Conservation (phyloP, 2,329 filamentous ascomycete genomes). For the Calonectria hongkongensis region DNA sequence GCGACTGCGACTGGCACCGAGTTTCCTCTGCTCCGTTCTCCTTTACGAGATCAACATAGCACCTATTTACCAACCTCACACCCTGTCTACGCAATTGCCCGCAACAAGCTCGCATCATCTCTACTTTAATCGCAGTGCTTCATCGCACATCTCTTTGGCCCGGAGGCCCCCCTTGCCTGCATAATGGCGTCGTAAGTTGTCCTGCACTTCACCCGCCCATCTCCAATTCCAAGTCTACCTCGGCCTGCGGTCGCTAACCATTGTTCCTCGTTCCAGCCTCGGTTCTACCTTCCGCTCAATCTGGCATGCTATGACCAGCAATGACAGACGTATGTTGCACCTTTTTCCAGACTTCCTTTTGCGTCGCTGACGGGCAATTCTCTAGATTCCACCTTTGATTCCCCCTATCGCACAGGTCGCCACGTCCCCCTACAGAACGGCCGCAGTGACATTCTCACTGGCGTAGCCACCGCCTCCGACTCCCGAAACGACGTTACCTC, state of each 20-base stretch:
- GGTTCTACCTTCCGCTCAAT: constrained; percentile 88
- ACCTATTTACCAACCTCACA: constrained; percentile 36
- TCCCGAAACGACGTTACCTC: constrained; percentile 89
- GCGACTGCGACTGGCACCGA: constrained; percentile 40
- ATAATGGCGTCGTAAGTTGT: constrained; percentile 58
- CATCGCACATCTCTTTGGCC: constrained; percentile 39
- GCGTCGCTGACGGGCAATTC: constrained; percentile 47
- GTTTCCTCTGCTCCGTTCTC: constrained; percentile 19
- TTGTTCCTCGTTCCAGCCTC: constrained; percentile 67
- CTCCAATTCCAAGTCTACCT: constrained; percentile 18
- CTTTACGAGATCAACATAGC: constrained; percentile 29
- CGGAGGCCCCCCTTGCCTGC: constrained; percentile 46
- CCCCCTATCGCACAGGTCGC: constrained; percentile 91
- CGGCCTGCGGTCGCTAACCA: constrained; percentile 44
- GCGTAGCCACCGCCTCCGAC: constrained; percentile 91
- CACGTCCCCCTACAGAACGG: constrained; percentile 92
- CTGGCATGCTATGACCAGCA: constrained; percentile 92
- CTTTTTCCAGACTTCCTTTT: constrained; percentile 29
- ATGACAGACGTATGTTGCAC: constrained; percentile 76
- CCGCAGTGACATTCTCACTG: constrained; percentile 88
- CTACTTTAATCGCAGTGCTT: constrained; percentile 31
- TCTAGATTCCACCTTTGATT: constrained; percentile 92
- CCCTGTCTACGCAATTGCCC: constrained; percentile 38
- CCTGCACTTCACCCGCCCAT: background rate
- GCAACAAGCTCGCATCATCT: constrained; percentile 38